phyloP scores from a whole-genome alignment of 768 basidiomycete genomes.

The Boletus rex-veris region DNA sequence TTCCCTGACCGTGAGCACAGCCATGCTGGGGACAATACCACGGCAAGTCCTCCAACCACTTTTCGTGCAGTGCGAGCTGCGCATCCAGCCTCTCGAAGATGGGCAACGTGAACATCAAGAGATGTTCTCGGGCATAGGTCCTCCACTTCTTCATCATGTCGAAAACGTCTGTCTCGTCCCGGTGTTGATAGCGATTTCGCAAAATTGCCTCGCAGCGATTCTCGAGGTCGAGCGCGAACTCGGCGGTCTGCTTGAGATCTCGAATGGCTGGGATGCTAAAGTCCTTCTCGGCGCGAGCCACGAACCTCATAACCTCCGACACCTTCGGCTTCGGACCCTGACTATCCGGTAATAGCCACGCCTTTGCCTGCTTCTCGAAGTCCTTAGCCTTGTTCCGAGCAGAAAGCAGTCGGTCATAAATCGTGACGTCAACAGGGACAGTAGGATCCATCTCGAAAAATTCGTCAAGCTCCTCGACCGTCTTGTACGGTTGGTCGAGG shows the following conservation, averaged over 20 bases:
- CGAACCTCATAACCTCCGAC: slow-evolving; percentile 65
- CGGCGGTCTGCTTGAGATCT: slow-evolving; percentile 65
- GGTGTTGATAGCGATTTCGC: slow-evolving; percentile 54
- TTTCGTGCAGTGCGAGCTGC: slow-evolving; percentile 62
- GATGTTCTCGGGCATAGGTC: slow-evolving; percentile 64
- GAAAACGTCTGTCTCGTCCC: slow-evolving; percentile 63
- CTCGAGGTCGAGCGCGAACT: slow-evolving; percentile 78
- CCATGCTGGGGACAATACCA: slow-evolving; percentile 75
- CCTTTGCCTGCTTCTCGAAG: slow-evolving; percentile 72
- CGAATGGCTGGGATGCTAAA: slow-evolving; percentile 65
- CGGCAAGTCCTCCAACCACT: slow-evolving; percentile 72
- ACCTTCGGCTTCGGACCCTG: slow-evolving; percentile 58
- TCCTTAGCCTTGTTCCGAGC: slow-evolving; percentile 70
- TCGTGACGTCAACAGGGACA: slow-evolving; percentile 65
- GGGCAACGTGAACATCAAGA: slow-evolving; percentile 70
- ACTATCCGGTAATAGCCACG: slow-evolving; percentile 61
- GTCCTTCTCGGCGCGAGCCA: slow-evolving; percentile 70
- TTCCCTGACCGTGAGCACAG: slow-evolving; percentile 56
- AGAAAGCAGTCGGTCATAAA: slow-evolving; percentile 62
- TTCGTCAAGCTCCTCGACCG: slow-evolving; percentile 72
- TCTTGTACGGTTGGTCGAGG: slow-evolving; percentile 67
- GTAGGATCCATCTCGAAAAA: slow-evolving; percentile 61
- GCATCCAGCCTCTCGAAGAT: slow-evolving; percentile 68
- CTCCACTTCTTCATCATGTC: slow-evolving; percentile 72
- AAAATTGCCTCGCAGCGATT: slow-evolving; percentile 70